Conservation (phyloP, 495 filamentous ascomycete genomes). For the Trichoderma virens region DNA sequence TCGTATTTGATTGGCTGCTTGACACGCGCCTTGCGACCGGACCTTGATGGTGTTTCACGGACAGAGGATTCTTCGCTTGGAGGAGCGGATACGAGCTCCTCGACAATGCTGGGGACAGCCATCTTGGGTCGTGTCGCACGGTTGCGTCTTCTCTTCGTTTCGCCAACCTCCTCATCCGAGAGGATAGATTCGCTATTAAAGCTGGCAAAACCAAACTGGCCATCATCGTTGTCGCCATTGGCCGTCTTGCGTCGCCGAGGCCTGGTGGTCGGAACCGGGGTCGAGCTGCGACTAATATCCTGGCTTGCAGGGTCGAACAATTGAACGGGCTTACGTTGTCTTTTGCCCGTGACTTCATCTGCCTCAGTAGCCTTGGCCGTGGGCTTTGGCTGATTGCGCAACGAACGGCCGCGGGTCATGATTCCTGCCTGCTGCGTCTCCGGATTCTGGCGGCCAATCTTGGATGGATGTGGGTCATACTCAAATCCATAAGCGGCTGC, state of each 20-base stretch:
- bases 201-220: neutral
- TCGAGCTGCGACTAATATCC: slow-evolving; percentile 33
- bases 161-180: neutral
- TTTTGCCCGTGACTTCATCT: slow-evolving; percentile 33
- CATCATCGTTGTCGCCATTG: slow-evolving; percentile 6
- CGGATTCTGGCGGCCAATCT: slow-evolving; percentile 36
- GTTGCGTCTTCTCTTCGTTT: neutral
- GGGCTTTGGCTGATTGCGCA: slow-evolving; percentile 37
- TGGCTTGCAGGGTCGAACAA: slow-evolving; percentile 28
- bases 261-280: slow-evolving; percentile 25
- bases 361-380: slow-evolving; percentile 41
- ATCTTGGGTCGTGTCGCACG: neutral
- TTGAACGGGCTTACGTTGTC: slow-evolving; percentile 33
- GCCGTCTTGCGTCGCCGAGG: slow-evolving; percentile 23
- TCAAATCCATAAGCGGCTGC: slow-evolving; percentile 39
- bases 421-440: slow-evolving; percentile 38
- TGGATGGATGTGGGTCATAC: slow-evolving; percentile 30
- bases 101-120: neutral
- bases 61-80: neutral
- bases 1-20: slow-evolving; percentile 4
- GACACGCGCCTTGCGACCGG: neutral
- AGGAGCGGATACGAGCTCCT: slow-evolving; percentile 1
- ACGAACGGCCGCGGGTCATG: slow-evolving; percentile 26
- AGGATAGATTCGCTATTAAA: neutral
- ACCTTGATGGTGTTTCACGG: neutral